Conservation (phyloP, 495 filamentous ascomycete genomes). For the Aspergillus carlsbadensis region DNA sequence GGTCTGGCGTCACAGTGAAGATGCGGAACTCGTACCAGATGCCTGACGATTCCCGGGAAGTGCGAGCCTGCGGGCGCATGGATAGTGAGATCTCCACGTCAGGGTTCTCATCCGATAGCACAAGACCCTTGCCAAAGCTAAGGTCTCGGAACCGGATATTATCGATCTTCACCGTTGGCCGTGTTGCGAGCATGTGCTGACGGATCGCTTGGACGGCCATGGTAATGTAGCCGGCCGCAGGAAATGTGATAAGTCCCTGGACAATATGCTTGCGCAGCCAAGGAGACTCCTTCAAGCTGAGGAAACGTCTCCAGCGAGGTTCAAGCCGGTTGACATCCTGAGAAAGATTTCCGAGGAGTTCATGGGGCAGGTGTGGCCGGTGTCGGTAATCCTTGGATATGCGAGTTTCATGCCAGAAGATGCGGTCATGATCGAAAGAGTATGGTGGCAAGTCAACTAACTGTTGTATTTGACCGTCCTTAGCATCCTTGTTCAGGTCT, state of each 20-base stretch:
- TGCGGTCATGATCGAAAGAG: conserved; percentile 42
- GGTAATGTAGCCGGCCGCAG: conserved; percentile 55
- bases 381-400: conserved; percentile 21
- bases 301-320: conserved; percentile 29
- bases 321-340: conserved; percentile 14
- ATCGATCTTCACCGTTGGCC: background rate
- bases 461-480: background rate
- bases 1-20: conserved; percentile 8
- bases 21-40: conserved; percentile 14
- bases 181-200: conserved; percentile 4
- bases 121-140: conserved; percentile 13
- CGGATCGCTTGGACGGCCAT: conserved; percentile 55
- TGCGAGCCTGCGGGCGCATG: conserved; percentile 7
- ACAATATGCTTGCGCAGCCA: conserved; percentile 39
- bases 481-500: conserved; percentile 10
- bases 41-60: conserved; percentile 5
- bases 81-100: conserved; percentile 8
- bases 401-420: conserved; percentile 48
- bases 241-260: conserved; percentile 48
- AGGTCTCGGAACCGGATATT: conserved; percentile 10
- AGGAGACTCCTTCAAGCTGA: conserved; percentile 27
- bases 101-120: conserved; percentile 2
- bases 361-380: conserved; percentile 15
- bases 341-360: conserved; percentile 24
- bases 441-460: conserved; percentile 45